A percentile compares a stretch with the other conserved stretches of the same genome.
Evolutionary conservation across 306 rosid genomes (phyloP).

Genomic region (Cercis canadensis): DNA sequence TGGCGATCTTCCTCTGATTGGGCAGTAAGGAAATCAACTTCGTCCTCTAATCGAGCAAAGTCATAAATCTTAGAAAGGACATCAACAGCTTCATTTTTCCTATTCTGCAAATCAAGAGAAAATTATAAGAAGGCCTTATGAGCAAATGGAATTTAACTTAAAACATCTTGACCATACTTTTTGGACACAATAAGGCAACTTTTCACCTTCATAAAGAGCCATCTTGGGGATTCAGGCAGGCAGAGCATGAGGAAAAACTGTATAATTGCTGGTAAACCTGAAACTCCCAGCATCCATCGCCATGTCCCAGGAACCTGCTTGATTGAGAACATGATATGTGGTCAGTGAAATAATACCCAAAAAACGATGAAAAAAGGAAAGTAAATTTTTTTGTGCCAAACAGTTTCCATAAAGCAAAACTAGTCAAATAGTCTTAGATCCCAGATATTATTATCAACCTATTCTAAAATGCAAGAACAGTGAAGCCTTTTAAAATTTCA

Average conservation of each 20-base stretch:
- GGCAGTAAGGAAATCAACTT: slow-evolving; percentile 66
- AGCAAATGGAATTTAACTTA: background rate
- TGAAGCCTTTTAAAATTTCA: too few species aligned
- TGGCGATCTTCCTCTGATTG: slow-evolving; percentile 65
- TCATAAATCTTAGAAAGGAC: slow-evolving; percentile 81
- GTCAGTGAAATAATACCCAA: slow-evolving; percentile 20
- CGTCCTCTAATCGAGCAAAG: slow-evolving; percentile 70
- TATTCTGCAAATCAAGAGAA: slow-evolving; percentile 47
- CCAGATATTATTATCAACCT: too few species aligned
- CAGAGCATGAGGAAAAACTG: slow-evolving; percentile 79
- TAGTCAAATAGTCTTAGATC: too few species aligned
- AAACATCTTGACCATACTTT: background rate
- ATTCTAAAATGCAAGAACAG: too few species aligned
- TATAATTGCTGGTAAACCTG: slow-evolving; percentile 78
- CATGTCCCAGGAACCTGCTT: slow-evolving; percentile 92
- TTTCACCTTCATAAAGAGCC: slow-evolving; percentile 82
- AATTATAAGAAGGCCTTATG: background rate
- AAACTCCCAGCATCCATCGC: slow-evolving; percentile 97
- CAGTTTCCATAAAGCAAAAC: background rate
- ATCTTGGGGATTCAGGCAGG: slow-evolving; percentile 94
- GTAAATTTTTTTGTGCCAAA: background rate
- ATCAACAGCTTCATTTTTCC: slow-evolving; percentile 63
- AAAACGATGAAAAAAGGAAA: slow-evolving; percentile 2
- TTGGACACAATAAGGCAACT: background rate
- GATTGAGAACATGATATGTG: slow-evolving; percentile 29